Percentiles rank a stretch among this genome's conserved stretches.
phyloP scores from a whole-genome alignment of 164 flowering plant species.

The Vitis cinerea region DNA sequence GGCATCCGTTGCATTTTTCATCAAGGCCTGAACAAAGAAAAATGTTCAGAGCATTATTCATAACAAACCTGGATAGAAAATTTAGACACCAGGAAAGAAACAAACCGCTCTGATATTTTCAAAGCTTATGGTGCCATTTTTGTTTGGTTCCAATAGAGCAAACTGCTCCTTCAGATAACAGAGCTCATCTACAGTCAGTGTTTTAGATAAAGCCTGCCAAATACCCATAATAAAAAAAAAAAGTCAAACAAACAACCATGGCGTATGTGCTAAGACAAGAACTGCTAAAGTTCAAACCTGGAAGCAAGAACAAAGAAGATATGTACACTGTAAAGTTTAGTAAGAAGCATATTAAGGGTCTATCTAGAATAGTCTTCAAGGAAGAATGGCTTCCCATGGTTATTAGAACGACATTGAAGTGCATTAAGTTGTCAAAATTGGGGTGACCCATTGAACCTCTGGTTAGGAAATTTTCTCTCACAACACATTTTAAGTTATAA shows the following conservation, averaged over 20 bases:
- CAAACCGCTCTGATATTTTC: conserved; percentile 59
- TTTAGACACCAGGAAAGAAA: conserved; percentile 2
- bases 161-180: conserved; percentile 60
- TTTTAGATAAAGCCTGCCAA: conserved; percentile 65
- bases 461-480: too few relatives aligned
- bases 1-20: conserved; percentile 59
- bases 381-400: background rate
- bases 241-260: conserved; percentile 1
- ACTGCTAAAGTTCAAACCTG: background rate
- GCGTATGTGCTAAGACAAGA: background rate
- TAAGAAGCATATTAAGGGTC: background rate
- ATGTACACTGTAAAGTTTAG: too few relatives aligned
- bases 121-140: conserved; percentile 57
- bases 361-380: background rate
- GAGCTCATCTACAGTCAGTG: conserved; percentile 59
- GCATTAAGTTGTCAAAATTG: too few relatives aligned
- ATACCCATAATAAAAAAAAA: background rate
- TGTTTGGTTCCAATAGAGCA: conserved; percentile 53
- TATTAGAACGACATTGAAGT: too few relatives aligned
- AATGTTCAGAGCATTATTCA: conserved; percentile 10
- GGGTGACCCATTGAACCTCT: too few relatives aligned
- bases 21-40: conserved; percentile 43
- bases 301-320: too few relatives aligned
- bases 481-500: too few relatives aligned
- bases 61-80: background rate